Evolutionary conservation across 805 yeast genomes (phyloP), one percentile per base, ranked within the genome.

Genomic region (Isabelozyma gotoi): DNA sequence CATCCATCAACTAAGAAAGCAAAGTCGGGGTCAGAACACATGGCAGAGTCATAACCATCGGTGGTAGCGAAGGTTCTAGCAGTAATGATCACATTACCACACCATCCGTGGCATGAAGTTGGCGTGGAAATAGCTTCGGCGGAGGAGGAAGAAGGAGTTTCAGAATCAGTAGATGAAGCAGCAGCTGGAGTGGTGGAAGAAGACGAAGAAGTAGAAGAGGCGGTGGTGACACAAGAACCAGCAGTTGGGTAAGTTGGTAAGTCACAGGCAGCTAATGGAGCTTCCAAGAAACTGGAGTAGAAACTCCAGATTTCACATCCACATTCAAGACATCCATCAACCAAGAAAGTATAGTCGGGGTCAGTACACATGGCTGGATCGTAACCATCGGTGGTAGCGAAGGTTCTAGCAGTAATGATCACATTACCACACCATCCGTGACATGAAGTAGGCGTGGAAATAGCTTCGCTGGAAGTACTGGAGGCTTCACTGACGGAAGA

Each of bases 291-390:
- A 1, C 45, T 40, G 34, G 68, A 66, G 51, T 67, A 67, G 51
- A 66, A 63, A 37, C 43, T 44, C 72, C 72, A 67, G 47, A 67
- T 47, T 40, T 68, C 63, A 69, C 73, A 67, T 36, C 71, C 73
- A 62, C 73, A 68, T 38, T 55, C 66, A 50, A 68, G 56, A 56
- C 74, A 68, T 5, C 49, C 47, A 14, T 51, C 49, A 46, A 67
- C 64, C 38, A 56, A 50, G 10, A 43, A 31, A 39, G 55, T 14
- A 56, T 67, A 68, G 5, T 12, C 20, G 21, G 64, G 41, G 0
- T 44, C 36, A 10, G 50, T 37, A 63, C 74, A 68, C 35, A 68
- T 32, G 8, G 16, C 34, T 3, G 17, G 5, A 12, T 32, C 17
- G 46, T 19, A 49, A 62, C 62, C 54, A 59, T 6, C 17, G 64